Evolutionary conservation across 108 stramenopile genomes (phyloP).

Genomic region (Skeletonema costatum): DNA sequence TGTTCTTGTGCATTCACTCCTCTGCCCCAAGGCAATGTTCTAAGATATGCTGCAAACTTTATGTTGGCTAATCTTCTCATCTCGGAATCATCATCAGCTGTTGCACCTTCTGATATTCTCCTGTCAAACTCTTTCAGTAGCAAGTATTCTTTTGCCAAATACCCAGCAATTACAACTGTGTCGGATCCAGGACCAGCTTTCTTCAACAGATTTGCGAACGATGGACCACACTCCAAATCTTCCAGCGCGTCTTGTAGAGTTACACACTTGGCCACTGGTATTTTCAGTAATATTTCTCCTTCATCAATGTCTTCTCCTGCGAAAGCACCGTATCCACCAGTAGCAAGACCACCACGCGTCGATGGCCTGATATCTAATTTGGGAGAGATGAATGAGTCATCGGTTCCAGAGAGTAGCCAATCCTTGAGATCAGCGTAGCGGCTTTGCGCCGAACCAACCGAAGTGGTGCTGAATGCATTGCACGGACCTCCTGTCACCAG

Average conservation of each 20-base stretch:
- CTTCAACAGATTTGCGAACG: constrained; percentile 54
- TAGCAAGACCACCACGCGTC: constrained; percentile 15
- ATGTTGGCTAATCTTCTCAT: constrained; percentile 18
- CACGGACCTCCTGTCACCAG: background rate
- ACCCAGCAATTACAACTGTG: constrained; percentile 72
- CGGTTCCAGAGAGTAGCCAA: constrained; percentile 10
- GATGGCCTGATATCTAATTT: constrained; percentile 39
- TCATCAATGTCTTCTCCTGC: constrained; percentile 36
- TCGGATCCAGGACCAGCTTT: constrained; percentile 52
- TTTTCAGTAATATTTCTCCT: constrained; percentile 58
- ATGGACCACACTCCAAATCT: constrained; percentile 51
- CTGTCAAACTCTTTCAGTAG: constrained; percentile 1
- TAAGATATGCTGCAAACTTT: constrained; percentile 57
- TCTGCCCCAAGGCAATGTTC: constrained; percentile 71
- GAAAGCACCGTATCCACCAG: constrained; percentile 65
- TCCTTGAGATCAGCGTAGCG: constrained; percentile 18
- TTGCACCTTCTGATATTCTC: constrained; percentile 1
- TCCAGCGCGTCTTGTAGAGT: constrained; percentile 56
- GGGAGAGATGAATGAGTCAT: constrained; percentile 26
- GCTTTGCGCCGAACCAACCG: background rate
- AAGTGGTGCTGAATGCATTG: background rate
- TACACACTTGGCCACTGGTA: constrained; percentile 67
- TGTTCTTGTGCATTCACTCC: constrained; percentile 76
- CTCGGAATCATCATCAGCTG: background rate
- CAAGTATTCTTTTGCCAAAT: constrained; percentile 70